These are phyloP conservation scores for Cercis canadensis DNA, from an alignment of 306 rosid genomes.

Conservation along the genomic window DNA sequence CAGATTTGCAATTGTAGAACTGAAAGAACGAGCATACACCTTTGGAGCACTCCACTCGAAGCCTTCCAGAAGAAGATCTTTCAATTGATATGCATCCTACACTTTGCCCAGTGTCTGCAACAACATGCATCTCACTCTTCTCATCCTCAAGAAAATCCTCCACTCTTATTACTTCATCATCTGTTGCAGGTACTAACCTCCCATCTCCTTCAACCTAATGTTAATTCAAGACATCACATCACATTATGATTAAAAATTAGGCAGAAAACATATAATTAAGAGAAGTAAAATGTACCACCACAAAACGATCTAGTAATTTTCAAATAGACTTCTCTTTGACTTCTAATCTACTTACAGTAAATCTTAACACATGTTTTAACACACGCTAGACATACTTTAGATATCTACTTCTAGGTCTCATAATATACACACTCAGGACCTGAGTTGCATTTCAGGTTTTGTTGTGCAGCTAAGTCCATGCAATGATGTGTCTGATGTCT, in stretches of 20 bases:
- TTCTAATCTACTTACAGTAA: slow-evolving; percentile 10
- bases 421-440: no score
- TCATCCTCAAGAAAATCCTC: slow-evolving; percentile 83
- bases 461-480: no score
- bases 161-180: slow-evolving; percentile 93
- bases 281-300: slow-evolving; percentile 21
- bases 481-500: no score
- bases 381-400: no score
- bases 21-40: slow-evolving; percentile 55
- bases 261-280: slow-evolving; percentile 12
- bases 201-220: slow-evolving; percentile 96
- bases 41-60: slow-evolving; percentile 72
- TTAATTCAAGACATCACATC: slow-evolving; percentile 35
- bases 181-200: slow-evolving; percentile 96
- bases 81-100: slow-evolving; percentile 64
- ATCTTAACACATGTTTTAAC: background rate
- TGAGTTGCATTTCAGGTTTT: no score
- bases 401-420: no score
- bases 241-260: slow-evolving; percentile 23
- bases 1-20: background rate
- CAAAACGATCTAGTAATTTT: slow-evolving; percentile 16
- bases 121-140: slow-evolving; percentile 67
- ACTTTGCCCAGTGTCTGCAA: slow-evolving; percentile 57
- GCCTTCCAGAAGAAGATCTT: slow-evolving; percentile 66
- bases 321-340: slow-evolving; percentile 12